These are phyloP conservation scores for Syncephalastrum sp. DNA, from an alignment of 371 early-diverging fungal genomes.

Conservation along the genomic window DNA sequence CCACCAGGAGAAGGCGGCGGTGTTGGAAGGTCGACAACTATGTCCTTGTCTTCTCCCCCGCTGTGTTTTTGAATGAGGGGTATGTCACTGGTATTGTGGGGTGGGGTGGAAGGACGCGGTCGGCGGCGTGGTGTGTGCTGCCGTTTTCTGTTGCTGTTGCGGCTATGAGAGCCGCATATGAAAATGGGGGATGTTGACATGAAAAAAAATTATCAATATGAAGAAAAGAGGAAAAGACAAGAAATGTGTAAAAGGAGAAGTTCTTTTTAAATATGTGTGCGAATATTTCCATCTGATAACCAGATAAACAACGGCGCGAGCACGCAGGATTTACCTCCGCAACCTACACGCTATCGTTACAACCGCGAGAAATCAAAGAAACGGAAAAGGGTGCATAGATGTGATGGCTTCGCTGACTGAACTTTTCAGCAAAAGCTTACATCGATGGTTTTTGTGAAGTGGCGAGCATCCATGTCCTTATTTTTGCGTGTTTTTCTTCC, in stretches of 20 bases:
- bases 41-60: neutral
- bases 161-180: too few species aligned
- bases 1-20: slow-evolving; percentile 18
- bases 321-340: neutral
- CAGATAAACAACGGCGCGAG: too few species aligned
- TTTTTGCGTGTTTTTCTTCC: too few species aligned
- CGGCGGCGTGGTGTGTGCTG: neutral
- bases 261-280: neutral
- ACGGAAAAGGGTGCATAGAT: too few species aligned
- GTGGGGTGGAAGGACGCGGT: neutral
- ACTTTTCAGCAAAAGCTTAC: too few species aligned
- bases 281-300: slow-evolving; percentile 10
- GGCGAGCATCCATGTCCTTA: too few species aligned
- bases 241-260: neutral
- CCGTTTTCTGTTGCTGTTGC: neutral
- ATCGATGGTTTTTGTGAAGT: too few species aligned
- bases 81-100: neutral
- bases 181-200: neutral
- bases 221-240: slow-evolving; percentile 8
- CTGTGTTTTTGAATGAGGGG: too few species aligned
- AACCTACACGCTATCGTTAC: too few species aligned
- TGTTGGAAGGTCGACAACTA: slow-evolving; percentile 8
- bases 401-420: too few species aligned
- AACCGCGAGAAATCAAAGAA: too few species aligned
- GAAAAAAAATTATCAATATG: neutral